Percentiles rank a stretch among this genome's conserved stretches.
Conservation (phyloP, 495 filamentous ascomycete genomes). For the Penicillium psychrofluorescens region DNA sequence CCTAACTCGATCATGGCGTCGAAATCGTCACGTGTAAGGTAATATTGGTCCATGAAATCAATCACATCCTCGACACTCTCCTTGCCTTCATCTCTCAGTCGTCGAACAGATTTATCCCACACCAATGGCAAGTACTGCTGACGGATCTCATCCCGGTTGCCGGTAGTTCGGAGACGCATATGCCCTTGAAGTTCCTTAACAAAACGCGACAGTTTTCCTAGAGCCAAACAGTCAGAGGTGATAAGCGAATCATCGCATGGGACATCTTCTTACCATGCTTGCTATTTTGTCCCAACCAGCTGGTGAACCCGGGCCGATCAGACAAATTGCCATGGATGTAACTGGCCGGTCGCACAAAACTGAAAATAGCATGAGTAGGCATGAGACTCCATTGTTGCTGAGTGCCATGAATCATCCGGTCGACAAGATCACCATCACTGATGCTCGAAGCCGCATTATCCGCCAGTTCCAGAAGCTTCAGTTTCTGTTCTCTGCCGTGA, state of each 20-base stretch:
- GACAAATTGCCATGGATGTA: conserved; percentile 71
- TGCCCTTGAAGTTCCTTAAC: conserved; percentile 95
- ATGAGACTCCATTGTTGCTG: conserved; percentile 98
- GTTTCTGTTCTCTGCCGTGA: conserved; percentile 55
- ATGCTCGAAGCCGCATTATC: conserved; percentile 90
- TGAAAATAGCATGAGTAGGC: conserved; percentile 96
- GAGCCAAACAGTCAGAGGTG: background rate
- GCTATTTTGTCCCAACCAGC: conserved; percentile 93
- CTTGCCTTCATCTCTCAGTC: conserved; percentile 64
- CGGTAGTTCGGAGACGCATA: conserved; percentile 86
- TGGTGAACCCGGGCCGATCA: conserved; percentile 61
- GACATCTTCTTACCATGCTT: conserved; percentile 53
- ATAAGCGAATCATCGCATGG: background rate
- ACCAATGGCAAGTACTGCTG: conserved; percentile 89
- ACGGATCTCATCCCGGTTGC: conserved; percentile 89
- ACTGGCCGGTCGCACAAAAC: conserved; percentile 87
- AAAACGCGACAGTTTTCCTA: conserved; percentile 72
- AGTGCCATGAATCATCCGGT: conserved; percentile 95
- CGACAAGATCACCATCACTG: conserved; percentile 93
- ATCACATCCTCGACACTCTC: conserved; percentile 68
- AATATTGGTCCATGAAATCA: conserved; percentile 94
- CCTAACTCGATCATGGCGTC: conserved; percentile 89
- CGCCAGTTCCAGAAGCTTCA: conserved; percentile 76
- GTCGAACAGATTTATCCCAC: conserved; percentile 73
- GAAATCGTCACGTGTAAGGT: conserved; percentile 90